Evolutionary conservation across 2,329 filamentous ascomycete species (phyloP).

Genomic region (Botrytis deweyae): DNA sequence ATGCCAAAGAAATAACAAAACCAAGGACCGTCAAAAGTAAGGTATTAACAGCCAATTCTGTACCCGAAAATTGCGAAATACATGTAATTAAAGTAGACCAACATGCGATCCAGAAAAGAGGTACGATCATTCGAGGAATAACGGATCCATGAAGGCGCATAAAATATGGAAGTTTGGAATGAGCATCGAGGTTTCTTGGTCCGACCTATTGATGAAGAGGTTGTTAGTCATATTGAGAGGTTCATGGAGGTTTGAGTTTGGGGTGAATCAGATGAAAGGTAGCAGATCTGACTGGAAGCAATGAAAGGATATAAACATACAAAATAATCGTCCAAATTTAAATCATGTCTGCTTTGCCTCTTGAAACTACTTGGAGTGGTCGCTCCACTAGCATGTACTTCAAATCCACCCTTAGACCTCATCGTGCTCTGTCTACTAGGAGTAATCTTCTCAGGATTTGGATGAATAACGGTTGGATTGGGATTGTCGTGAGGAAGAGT

Average conservation of each 20-base stretch:
- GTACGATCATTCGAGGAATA: conserved; percentile 70
- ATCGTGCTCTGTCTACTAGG: conserved; percentile 18
- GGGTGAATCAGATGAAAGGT: not conserved
- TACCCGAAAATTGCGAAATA: conserved; percentile 41
- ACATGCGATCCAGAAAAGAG: conserved; percentile 57
- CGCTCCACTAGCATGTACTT: conserved; percentile 9
- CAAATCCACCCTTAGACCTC: conserved; percentile 16
- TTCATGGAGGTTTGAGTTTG: not conserved
- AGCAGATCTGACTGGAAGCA: not conserved
- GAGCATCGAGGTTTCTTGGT: conserved; percentile 67
- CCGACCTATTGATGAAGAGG: conserved; percentile 41
- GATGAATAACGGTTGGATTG: conserved; percentile 1
- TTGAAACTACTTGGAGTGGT: conserved; percentile 21
- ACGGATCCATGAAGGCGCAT: conserved; percentile 75
- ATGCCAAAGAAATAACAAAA: conserved; percentile 77
- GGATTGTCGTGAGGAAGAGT: conserved; percentile 11
- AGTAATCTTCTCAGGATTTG: not conserved
- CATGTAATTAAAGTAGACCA: conserved; percentile 70
- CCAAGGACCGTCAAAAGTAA: conserved; percentile 73
- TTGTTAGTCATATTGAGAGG: conserved; percentile 10
- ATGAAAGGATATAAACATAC: conserved; percentile 27
- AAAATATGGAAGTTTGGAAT: conserved; percentile 76
- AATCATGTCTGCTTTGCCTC: conserved; percentile 14
- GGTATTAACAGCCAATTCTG: conserved; percentile 55
- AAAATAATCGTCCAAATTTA: conserved; percentile 35